A percentile compares a stretch with the other conserved stretches of the same genome.
phyloP scores from a whole-genome alignment of 345 rosid species.

The Pugionium dolabratum region DNA sequence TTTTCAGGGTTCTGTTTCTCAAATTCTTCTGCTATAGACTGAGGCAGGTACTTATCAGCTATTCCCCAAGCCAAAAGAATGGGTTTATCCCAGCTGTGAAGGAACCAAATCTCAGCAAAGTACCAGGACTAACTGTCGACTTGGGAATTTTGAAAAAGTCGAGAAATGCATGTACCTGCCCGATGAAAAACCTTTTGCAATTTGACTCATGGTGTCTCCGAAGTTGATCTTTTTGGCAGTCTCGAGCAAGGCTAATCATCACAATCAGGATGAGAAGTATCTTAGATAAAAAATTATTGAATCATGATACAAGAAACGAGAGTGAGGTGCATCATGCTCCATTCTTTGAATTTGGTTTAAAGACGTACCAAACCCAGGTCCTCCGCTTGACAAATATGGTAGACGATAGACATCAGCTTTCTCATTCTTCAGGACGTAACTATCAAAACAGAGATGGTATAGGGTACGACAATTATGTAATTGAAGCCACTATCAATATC shows the following conservation, averaged over 20 bases:
- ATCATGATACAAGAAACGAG: conserved; percentile 17
- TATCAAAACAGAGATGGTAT: conserved; percentile 35
- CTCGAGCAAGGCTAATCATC: conserved; percentile 81
- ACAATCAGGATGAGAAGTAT: conserved; percentile 19
- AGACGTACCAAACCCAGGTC: conserved; percentile 86
- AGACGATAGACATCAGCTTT: conserved; percentile 95
- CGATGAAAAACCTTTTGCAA: conserved; percentile 68
- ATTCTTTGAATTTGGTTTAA: conserved; percentile 20
- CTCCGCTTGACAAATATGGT: conserved; percentile 87
- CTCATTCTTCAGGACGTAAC: conserved; percentile 86
- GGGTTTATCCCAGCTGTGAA: conserved; percentile 79
- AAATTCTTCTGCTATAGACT: conserved; percentile 85
- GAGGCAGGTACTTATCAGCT: conserved; percentile 80
- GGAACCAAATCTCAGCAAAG: conserved; percentile 26
- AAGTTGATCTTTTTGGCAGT: conserved; percentile 81
- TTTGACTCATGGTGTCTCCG: conserved; percentile 54
- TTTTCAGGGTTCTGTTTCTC: conserved; percentile 59
- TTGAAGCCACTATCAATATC: background rate
- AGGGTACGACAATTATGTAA: conserved; percentile 13
- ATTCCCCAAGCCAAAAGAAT: conserved; percentile 77
- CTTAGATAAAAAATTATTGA: background rate
- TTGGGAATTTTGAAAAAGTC: background rate
- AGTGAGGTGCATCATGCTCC: background rate
- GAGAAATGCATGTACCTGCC: conserved; percentile 52
- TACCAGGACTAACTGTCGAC: background rate